Percentiles rank a stretch among this genome's conserved stretches.
These are phyloP conservation scores for Taphrina deformans DNA, from an alignment of 1,139 yeast species.

Conservation along the genomic window DNA sequence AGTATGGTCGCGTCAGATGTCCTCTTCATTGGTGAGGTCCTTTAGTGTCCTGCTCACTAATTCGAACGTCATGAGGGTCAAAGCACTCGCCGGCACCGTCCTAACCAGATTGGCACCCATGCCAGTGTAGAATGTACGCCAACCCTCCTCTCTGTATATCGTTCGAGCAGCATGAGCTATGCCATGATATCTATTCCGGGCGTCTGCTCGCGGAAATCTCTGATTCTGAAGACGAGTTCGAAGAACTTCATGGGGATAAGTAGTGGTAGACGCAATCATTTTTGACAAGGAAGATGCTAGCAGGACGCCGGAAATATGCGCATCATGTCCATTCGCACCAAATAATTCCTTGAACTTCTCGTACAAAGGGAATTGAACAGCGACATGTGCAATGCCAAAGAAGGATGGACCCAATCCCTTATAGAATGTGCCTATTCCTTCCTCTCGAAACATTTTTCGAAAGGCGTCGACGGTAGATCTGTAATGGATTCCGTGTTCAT, in stretches of 20 bases:
- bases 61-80: constrained; percentile 91
- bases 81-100: constrained; percentile 94
- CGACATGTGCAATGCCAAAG: constrained; percentile 89
- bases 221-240: constrained; percentile 83
- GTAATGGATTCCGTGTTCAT: constrained; percentile 51
- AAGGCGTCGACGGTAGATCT: constrained; percentile 83
- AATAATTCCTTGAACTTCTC: constrained; percentile 63
- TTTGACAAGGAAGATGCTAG: constrained; percentile 79
- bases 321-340: constrained; percentile 41
- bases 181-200: constrained; percentile 44
- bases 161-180: constrained; percentile 53
- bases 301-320: constrained; percentile 53
- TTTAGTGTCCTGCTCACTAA: constrained; percentile 61
- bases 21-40: neutral
- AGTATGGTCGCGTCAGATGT: neutral
- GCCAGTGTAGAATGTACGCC: constrained; percentile 85
- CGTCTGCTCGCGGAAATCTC: constrained; percentile 36
- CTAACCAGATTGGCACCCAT: constrained; percentile 80
- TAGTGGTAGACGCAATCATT: constrained; percentile 82
- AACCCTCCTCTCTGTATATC: constrained; percentile 70
- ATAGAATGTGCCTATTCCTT: constrained; percentile 82
- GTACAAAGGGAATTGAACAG: constrained; percentile 95
- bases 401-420: constrained; percentile 88
- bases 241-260: constrained; percentile 94
- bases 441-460: constrained; percentile 68